Base-by-base conservation (phyloP, 371 early-diverging fungal species). In the Choanephora cucurbitarum region DNA sequence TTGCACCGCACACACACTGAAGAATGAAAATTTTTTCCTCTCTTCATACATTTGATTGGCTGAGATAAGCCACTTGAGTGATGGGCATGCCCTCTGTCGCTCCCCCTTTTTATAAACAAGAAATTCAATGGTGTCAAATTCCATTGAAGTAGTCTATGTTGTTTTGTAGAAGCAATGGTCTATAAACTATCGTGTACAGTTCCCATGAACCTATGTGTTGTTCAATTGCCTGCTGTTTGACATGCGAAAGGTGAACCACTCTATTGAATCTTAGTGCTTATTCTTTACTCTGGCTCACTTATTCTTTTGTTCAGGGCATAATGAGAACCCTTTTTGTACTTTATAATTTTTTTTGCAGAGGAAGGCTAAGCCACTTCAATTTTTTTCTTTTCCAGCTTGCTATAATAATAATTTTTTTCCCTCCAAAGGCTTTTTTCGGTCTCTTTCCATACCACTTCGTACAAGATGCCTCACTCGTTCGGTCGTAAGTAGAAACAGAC, bases 391-490 rank as follows among this genome's bases (percentile, higher is more conserved):
- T 37, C 37, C 44, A 46, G 44, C 45, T 46, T 32, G 28, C 43
- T 62, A 42, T 63, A 63, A 40, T 63, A 63, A 63, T 43, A 57
- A 63, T 63, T 63, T 63, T 63, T 63, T 63, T 63, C 54, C 58
- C 44, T 53, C 22, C 49, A 49, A 42, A 31, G 40, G 31, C 31
- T 58, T 63, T 51, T 53, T 55, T 65, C 59, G 60, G 51, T 53
- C 52, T 62, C 54, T 61, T 52, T 57, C 51, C 55, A 61, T 66
- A 61, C 56, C 50, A 61, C 64, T 60, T 60, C 43, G 57, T 54
- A 61, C 61, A 57, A 57, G 58, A 91, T 92, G 95, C 96, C 96
- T 81, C 93, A 95, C 93, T 95, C 92, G 65, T 93, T 90, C 84
- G 93, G 94, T 91, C 73, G 77, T 77, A 77, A 69, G 77, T 77